Evolutionary conservation across 768 basidiomycete genomes (phyloP), one percentile per base, ranked within the genome.

Genomic region (Filobasidium floriforme): DNA sequence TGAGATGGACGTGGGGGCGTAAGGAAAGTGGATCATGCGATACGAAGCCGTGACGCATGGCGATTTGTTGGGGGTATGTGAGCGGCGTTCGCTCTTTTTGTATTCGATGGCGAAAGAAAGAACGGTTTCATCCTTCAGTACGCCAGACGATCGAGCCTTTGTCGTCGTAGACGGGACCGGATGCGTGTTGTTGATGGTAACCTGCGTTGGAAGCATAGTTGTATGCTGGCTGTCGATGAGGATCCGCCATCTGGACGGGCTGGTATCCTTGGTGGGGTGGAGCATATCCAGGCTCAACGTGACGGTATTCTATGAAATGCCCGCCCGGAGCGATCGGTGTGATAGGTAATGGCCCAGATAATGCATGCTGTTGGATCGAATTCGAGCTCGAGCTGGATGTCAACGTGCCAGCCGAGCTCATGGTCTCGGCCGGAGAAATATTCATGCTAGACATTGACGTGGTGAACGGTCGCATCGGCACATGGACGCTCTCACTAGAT

Each of bases 361-460:
- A 18, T 18, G 22, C 43, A 62, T 60, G 29, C 37, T 37, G 32
- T 29, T 29, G 26, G 24, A 44, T 62, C 4, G 61, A 43, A 26
- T n/a, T 62, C 15, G 64, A 32, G 55, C 59, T 61, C 19, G 66
- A 67, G 22, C 64, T 65, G 14, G 64, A 40, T 55, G 49, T 65
- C 41, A 65, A 37, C 40, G 66, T 67, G n/a, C 66, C 64, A 43
- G 57, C 59, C 24, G 64, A 65, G 40, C 64, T 65, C 66, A 59
- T 63, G 14, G 61, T 61, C 26, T 59, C 66, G 69, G 46, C 46
- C 1, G 75, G 76, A n/a, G 76, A 77, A 55, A 76, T 70, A 37
- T 74, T 69, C 76, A 76, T 75, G 26, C 69, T 68, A 6, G 67
- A 67, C 61, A 77, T 65, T 1, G 73, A 74, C 14, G 63, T 60